phyloP scores from a whole-genome alignment of 352 stramenopile genomes.

The Phytophthora citrophthora region DNA sequence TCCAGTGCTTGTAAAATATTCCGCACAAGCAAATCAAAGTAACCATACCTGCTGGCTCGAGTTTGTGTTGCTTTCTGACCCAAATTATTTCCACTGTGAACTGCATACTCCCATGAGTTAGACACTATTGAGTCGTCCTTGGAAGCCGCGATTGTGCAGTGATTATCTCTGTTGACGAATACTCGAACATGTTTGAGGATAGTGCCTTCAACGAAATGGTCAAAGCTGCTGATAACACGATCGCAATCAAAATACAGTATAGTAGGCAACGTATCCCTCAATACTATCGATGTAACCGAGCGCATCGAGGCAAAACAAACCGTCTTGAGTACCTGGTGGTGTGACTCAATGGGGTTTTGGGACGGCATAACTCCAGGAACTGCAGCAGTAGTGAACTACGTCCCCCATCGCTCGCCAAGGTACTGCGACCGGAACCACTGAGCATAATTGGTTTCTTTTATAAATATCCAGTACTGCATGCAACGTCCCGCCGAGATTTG shows the following conservation, averaged over 20 bases:
- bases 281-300: not conserved
- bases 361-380: not conserved
- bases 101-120: too few relatives aligned
- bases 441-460: not conserved
- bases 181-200: too few relatives aligned
- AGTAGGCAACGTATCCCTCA: not conserved
- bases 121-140: too few relatives aligned
- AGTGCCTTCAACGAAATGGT: not conserved
- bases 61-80: too few relatives aligned
- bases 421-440: not conserved
- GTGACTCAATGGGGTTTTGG: conserved; percentile 2
- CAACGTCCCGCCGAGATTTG: not conserved
- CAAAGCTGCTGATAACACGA: not conserved
- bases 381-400: not conserved
- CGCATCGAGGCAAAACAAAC: not conserved
- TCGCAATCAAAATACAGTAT: not conserved
- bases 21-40: too few relatives aligned
- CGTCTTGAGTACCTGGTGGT: not conserved
- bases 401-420: not conserved
- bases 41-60: too few relatives aligned
- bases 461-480: not conserved
- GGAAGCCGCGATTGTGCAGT: not conserved
- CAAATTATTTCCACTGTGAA: too few relatives aligned
- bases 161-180: not conserved
- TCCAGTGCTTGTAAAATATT: too few relatives aligned